phyloP scores from a whole-genome alignment of 495 filamentous ascomycete genomes.

The Penicillium macrosclerotiorum region DNA sequence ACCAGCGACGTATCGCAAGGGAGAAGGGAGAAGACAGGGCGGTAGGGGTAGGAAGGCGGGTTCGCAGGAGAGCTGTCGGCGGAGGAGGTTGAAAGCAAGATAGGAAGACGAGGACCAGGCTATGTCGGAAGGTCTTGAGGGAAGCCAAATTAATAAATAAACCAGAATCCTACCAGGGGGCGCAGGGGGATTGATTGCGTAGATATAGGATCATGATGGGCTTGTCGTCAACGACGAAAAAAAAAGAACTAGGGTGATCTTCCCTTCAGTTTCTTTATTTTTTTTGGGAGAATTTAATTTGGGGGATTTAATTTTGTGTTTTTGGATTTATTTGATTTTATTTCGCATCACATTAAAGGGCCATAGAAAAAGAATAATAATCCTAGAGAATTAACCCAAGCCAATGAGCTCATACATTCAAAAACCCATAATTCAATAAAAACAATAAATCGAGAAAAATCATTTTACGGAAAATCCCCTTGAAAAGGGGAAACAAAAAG shows the following conservation, averaged over 20 bases:
- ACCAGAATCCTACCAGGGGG: slow-evolving; percentile 12
- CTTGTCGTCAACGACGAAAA: no score
- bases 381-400: no score
- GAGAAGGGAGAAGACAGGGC: slow-evolving; percentile 29
- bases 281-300: slow-evolving; percentile 15
- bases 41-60: slow-evolving; percentile 15
- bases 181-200: slow-evolving; percentile 23
- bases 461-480: slow-evolving; percentile 5
- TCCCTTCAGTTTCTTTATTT: slow-evolving; percentile 14
- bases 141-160: slow-evolving; percentile 20
- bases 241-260: slow-evolving; percentile 12
- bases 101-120: slow-evolving; percentile 1
- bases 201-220: slow-evolving; percentile 35
- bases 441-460: slow-evolving; percentile 8
- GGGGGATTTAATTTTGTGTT: slow-evolving; percentile 12
- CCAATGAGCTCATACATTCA: no score
- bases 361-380: slow-evolving; percentile 11
- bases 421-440: slow-evolving; percentile 2
- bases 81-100: neutral
- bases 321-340: slow-evolving; percentile 17
- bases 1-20: slow-evolving; percentile 39
- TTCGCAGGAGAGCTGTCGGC: neutral
- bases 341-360: no score
- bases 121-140: slow-evolving; percentile 15
- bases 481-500: neutral